A percentile compares a stretch with the other conserved stretches of the same genome.
These are phyloP conservation scores for Capsella bursapastoris DNA, from an alignment of 345 rosid genomes.

Conservation along the genomic window DNA sequence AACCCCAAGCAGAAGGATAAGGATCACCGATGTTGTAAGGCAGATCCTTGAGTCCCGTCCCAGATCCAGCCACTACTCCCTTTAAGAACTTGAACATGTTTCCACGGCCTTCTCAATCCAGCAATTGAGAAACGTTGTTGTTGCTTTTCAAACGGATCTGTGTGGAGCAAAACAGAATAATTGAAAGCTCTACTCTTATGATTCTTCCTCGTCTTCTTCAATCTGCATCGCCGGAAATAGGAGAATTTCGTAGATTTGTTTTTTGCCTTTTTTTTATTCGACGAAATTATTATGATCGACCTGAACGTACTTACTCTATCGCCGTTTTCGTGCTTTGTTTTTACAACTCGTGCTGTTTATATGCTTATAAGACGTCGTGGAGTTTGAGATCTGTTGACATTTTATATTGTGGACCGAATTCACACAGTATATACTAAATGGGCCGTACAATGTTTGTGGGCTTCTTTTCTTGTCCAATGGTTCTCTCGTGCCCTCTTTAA, in stretches of 20 bases:
- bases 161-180: constrained; percentile 1
- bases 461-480: constrained; percentile 3
- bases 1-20: constrained; percentile 91
- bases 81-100: constrained; percentile 87
- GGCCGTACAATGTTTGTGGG: constrained; percentile 1
- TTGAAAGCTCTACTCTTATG: neutral
- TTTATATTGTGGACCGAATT: constrained; percentile 9
- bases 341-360: constrained; percentile 34
- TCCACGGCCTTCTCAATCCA: constrained; percentile 27
- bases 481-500: neutral
- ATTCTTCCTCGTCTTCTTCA: constrained; percentile 21
- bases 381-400: constrained; percentile 5
- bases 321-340: constrained; percentile 28
- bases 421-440: neutral
- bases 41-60: constrained; percentile 91
- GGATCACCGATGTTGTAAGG: constrained; percentile 94
- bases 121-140: neutral
- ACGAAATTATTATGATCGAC: constrained; percentile 41
- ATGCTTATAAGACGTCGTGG: constrained; percentile 1
- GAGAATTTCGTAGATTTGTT: constrained; percentile 35
- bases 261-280: constrained; percentile 21
- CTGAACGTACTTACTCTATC: constrained; percentile 21
- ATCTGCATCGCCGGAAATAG: constrained; percentile 32
- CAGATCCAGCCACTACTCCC: constrained; percentile 95
- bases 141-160: constrained; percentile 25